Percentiles rank a stretch among this genome's conserved stretches.
These are phyloP conservation scores for Ophiostoma ulmi DNA, from an alignment of 2,329 filamentous ascomycete genomes.

Conservation along the genomic window DNA sequence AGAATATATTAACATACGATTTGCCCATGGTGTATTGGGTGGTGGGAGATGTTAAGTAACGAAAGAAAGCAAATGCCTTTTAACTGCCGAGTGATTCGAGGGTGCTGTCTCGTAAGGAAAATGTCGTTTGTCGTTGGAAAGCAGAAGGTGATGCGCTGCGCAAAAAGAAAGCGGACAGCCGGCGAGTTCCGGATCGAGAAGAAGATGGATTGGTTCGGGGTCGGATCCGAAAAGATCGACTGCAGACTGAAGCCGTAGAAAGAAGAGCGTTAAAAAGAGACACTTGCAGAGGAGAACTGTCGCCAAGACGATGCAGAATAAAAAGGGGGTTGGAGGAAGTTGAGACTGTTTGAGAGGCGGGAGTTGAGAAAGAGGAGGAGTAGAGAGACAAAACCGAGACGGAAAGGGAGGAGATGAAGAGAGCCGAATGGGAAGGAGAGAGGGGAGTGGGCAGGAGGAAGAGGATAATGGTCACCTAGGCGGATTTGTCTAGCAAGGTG, in stretches of 20 bases:
- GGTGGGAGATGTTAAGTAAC: background rate
- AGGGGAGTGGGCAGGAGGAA: background rate
- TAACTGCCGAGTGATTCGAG: background rate
- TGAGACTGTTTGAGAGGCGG: background rate
- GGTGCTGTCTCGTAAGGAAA: background rate
- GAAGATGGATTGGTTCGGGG: background rate
- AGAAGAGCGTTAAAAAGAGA: background rate
- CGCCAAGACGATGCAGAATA: background rate
- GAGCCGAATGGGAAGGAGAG: background rate
- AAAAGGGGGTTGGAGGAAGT: conserved; percentile 2
- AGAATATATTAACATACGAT: conserved; percentile 3
- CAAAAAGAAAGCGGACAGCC: background rate
- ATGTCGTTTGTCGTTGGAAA: background rate
- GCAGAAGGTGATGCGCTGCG: conserved; percentile 4
- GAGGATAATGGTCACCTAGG: background rate
- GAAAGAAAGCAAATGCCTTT: background rate
- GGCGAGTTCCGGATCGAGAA: background rate
- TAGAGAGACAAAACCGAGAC: background rate
- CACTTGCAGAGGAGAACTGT: background rate
- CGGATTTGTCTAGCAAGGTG: background rate
- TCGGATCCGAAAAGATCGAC: background rate
- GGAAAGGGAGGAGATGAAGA: background rate
- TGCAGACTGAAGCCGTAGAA: background rate
- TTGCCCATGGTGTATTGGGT: conserved; percentile 13
- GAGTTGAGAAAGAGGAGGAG: background rate